These are phyloP conservation scores for Schizopora paradoxa DNA, from an alignment of 1,284 basidiomycete genomes.

Conservation along the genomic window DNA sequence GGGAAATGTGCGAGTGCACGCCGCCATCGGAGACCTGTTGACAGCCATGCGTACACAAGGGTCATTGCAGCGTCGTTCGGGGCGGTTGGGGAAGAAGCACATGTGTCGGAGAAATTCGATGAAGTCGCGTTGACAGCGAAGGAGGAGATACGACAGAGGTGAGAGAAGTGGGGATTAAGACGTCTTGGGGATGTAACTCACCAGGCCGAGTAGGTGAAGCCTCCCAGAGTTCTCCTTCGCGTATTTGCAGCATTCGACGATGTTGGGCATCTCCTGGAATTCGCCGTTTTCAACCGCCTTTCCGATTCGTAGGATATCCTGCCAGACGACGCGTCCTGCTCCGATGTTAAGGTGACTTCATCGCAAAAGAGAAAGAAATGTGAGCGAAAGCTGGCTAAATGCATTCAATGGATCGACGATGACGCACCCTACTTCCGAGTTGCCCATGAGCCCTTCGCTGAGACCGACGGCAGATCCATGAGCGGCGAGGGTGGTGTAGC, in stretches of 20 bases:
- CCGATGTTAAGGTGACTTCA: constrained; percentile 86
- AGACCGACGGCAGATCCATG: constrained; percentile 86
- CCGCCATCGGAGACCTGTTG: constrained; percentile 84
- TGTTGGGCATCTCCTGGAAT: constrained; percentile 74
- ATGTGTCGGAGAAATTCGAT: too few relatives aligned
- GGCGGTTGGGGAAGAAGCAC: too few relatives aligned
- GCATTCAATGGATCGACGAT: too few relatives aligned
- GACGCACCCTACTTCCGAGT: constrained; percentile 90
- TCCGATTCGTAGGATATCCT: constrained; percentile 91
- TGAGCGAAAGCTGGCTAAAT: not conserved
- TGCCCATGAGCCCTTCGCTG: constrained; percentile 90
- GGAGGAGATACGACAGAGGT: too few relatives aligned
- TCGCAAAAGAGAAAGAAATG: not conserved
- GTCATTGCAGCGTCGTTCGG: too few relatives aligned
- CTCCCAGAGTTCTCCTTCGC: constrained; percentile 80
- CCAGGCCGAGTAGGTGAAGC: constrained; percentile 79
- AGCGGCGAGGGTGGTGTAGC: constrained; percentile 68
- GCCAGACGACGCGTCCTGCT: constrained; percentile 90
- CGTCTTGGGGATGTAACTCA: too few relatives aligned
- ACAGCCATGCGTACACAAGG: not conserved
- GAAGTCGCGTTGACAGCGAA: too few relatives aligned
- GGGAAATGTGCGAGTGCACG: constrained; percentile 89
- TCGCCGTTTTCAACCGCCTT: constrained; percentile 83
- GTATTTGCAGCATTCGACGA: constrained; percentile 66
- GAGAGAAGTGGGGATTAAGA: too few relatives aligned